Evolutionary conservation across 345 rosid genomes (phyloP).

Genomic region (Citrus trifoliata): DNA sequence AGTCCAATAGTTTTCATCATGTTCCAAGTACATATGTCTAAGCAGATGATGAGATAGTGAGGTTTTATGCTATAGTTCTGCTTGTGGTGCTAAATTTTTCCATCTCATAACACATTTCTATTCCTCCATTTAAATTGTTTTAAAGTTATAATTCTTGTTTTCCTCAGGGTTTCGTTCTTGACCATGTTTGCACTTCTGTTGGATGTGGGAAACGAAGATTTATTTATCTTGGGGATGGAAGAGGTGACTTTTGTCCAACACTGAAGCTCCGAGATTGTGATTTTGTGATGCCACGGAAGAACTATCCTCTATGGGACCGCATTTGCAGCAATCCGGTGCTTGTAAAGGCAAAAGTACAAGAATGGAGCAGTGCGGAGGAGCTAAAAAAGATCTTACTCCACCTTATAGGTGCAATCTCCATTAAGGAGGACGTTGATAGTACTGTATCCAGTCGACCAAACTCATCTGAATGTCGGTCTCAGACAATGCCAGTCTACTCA

Average conservation of each 20-base stretch:
- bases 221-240: conserved; percentile 85
- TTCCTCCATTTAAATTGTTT: background rate
- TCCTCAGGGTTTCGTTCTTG: conserved; percentile 62
- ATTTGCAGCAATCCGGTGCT: conserved; percentile 34
- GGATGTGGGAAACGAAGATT: conserved; percentile 26
- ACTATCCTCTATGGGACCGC: conserved; percentile 58
- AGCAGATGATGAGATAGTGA: background rate
- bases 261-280: conserved; percentile 58
- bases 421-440: conserved; percentile 1
- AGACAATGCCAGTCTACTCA: background rate
- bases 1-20: background rate
- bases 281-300: conserved; percentile 69
- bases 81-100: background rate
- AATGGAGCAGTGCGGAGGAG: conserved; percentile 70
- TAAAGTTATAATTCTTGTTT: conserved; percentile 1
- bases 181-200: conserved; percentile 35
- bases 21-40: background rate
- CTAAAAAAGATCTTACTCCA: conserved; percentile 43
- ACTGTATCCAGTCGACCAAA: conserved; percentile 9
- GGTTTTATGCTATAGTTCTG: background rate
- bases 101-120: background rate
- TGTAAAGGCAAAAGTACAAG: conserved; percentile 65
- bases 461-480: conserved; percentile 6
- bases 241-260: conserved; percentile 76
- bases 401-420: conserved; percentile 33